Percentiles rank a stretch among this genome's conserved stretches.
phyloP scores from a whole-genome alignment of 2,329 filamentous ascomycete species.

The Microsporum ferrugineum region DNA sequence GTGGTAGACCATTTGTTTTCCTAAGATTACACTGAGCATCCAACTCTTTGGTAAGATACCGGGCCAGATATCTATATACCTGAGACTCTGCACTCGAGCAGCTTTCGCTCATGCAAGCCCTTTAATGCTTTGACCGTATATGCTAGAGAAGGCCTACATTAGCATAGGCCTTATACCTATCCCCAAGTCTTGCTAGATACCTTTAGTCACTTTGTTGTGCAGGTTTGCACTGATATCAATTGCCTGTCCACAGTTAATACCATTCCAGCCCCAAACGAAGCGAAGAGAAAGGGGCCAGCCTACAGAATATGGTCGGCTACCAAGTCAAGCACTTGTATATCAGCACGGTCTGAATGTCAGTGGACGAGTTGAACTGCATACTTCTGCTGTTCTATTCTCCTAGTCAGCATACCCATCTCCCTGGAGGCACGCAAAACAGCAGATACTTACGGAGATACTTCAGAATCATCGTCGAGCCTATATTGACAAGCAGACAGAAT shows the following conservation, averaged over 20 bases:
- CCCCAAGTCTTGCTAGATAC: slow-evolving; percentile 19
- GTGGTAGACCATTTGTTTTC: slow-evolving; percentile 54
- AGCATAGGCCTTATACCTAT: not conserved
- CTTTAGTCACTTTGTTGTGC: slow-evolving; percentile 49
- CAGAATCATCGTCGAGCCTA: slow-evolving; percentile 36
- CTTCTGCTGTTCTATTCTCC: slow-evolving; percentile 38
- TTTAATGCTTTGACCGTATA: slow-evolving; percentile 50
- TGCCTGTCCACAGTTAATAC: slow-evolving; percentile 24
- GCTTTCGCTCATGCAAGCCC: slow-evolving; percentile 49
- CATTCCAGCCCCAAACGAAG: not conserved
- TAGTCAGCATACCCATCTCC: not conserved
- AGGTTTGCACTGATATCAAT: slow-evolving; percentile 51
- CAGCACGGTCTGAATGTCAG: not conserved
- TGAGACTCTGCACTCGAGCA: slow-evolving; percentile 47
- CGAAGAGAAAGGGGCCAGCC: slow-evolving; percentile 10
- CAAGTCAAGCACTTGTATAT: not conserved
- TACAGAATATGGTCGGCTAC: slow-evolving; percentile 45
- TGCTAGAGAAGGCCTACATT: slow-evolving; percentile 26
- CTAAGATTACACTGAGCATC: slow-evolving; percentile 23
- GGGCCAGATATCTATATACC: slow-evolving; percentile 27
- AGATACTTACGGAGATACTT: slow-evolving; percentile 39
- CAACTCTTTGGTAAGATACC: not conserved
- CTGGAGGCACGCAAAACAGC: not conserved
- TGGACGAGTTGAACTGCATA: slow-evolving; percentile 16
- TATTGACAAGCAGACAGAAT: no score